Conservation (phyloP, 306 rosid species). For the Boehmeria nivea region DNA sequence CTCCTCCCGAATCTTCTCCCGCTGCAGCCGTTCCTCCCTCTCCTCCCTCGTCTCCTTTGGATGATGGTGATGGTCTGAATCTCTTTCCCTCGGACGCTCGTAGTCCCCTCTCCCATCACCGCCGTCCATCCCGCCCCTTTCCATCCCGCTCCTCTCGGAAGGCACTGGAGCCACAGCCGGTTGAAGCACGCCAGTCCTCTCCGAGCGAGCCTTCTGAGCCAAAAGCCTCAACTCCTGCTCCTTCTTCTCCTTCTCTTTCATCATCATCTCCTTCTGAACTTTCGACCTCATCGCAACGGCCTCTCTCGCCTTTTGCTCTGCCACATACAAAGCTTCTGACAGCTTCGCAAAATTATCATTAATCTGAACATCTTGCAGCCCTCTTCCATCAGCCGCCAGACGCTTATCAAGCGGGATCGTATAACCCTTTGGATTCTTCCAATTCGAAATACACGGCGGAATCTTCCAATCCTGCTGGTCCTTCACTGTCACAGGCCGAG, state of each 20-base stretch:
- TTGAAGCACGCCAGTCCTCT: constrained; percentile 68
- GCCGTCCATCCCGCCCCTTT: constrained; percentile 40
- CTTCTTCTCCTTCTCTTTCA: constrained; percentile 84
- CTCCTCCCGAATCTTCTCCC: constrained; percentile 89
- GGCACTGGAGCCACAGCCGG: constrained; percentile 33
- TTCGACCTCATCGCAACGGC: constrained; percentile 86
- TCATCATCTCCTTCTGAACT: constrained; percentile 81
- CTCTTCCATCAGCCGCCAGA: constrained; percentile 84
- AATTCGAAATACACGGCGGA: constrained; percentile 85
- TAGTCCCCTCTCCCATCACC: constrained; percentile 51
- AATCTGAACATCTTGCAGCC: constrained; percentile 85
- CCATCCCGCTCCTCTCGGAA: constrained; percentile 35
- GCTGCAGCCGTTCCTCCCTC: constrained; percentile 51
- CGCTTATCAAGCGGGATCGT: constrained; percentile 89
- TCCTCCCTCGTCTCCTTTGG: constrained; percentile 66
- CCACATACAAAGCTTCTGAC: constrained; percentile 72
- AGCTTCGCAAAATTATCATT: constrained; percentile 85
- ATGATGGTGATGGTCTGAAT: constrained; percentile 38
- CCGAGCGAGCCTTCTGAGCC: constrained; percentile 79
- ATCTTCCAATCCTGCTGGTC: constrained; percentile 96
- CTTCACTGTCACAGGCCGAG: constrained; percentile 80
- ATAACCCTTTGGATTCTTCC: constrained; percentile 96
- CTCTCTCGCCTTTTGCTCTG: constrained; percentile 92
- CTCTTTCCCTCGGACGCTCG: constrained; percentile 49
- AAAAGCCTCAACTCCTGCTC: constrained; percentile 71